Conservation (phyloP, 768 basidiomycete species). For the Termitomyces sp. region DNA sequence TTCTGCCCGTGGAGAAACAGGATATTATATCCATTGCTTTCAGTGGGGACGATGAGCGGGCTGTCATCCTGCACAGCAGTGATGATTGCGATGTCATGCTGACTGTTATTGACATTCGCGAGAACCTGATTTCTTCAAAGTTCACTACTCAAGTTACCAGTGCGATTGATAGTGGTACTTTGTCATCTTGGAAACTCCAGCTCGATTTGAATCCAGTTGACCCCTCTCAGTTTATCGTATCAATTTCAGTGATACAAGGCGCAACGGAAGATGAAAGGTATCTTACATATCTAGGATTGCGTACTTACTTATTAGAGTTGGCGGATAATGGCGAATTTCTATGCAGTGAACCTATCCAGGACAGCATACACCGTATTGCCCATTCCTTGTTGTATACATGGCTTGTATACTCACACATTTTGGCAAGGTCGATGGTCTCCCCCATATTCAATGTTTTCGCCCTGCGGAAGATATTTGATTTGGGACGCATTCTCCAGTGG, state of each 20-base stretch:
- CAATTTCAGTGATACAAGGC: background rate
- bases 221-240: background rate
- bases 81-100: background rate
- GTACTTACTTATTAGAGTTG: background rate
- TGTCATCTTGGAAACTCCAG: background rate
- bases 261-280: background rate
- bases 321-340: background rate
- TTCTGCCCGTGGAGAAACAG: background rate
- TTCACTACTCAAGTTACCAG: background rate
- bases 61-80: background rate
- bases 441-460: background rate
- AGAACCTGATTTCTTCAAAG: background rate
- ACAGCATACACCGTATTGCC: background rate
- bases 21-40: background rate
- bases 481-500: no score
- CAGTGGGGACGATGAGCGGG: background rate
- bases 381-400: no score
- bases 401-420: background rate
- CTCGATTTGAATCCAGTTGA: background rate
- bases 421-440: background rate
- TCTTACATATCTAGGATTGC: background rate
- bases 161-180: background rate
- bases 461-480: background rate
- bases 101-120: background rate
- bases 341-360: background rate